phyloP scores from a whole-genome alignment of 2,329 filamentous ascomycete species.

The Emydomyces testavorans region DNA sequence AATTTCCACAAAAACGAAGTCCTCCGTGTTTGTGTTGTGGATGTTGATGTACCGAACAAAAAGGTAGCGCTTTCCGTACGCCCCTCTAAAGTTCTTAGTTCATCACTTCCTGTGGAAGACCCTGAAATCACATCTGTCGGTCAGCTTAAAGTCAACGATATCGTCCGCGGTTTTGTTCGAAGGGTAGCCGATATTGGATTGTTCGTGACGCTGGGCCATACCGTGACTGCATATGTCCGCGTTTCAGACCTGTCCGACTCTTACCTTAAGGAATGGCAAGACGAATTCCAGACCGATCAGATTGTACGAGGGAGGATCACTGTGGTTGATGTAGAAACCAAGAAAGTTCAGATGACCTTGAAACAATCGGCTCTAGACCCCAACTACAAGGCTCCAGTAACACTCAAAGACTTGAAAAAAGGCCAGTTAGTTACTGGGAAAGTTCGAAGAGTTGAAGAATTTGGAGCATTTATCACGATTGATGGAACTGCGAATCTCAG shows the following conservation, averaged over 20 bases:
- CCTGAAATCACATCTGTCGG: constrained; percentile 59
- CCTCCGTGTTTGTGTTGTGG: constrained; percentile 72
- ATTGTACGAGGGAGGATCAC: constrained; percentile 79
- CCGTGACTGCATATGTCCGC: constrained; percentile 69
- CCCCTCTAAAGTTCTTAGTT: constrained; percentile 80
- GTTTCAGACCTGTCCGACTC: constrained; percentile 81
- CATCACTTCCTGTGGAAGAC: constrained; percentile 68
- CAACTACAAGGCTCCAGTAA: constrained; percentile 61
- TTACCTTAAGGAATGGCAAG: constrained; percentile 93
- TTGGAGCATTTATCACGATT: constrained; percentile 85
- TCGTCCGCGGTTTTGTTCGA: constrained; percentile 85
- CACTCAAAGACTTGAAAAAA: constrained; percentile 61
- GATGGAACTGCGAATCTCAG: constrained; percentile 81
- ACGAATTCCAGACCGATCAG: constrained; percentile 75
- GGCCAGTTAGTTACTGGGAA: constrained; percentile 81
- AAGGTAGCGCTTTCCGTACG: constrained; percentile 68
- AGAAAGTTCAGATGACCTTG: constrained; percentile 72
- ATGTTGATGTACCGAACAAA: constrained; percentile 74
- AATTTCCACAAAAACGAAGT: constrained; percentile 74
- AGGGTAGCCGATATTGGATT: constrained; percentile 80
- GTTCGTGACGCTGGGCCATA: constrained; percentile 72
- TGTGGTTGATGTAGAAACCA: constrained; percentile 53
- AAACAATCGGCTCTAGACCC: constrained; percentile 75
- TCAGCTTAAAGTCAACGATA: constrained; percentile 64
- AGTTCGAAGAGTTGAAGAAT: constrained; percentile 86